Conservation (phyloP, 2,329 filamentous ascomycete species). For the Apiospora koreana region DNA sequence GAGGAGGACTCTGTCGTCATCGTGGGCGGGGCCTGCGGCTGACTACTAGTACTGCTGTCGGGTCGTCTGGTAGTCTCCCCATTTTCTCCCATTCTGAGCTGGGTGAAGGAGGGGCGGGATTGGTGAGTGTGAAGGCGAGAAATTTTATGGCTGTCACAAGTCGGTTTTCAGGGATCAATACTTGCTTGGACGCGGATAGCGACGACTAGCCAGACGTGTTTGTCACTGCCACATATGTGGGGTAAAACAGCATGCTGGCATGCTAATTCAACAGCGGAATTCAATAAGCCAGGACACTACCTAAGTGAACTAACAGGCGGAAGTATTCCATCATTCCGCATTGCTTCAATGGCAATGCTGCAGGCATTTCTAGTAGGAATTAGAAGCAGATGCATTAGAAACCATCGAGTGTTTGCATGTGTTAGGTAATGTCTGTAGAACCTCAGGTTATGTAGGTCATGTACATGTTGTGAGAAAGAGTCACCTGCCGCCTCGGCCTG, state of each 20-base stretch:
- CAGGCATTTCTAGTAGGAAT: neutral
- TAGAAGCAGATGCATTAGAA: neutral
- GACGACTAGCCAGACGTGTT: neutral
- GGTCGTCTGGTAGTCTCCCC: neutral
- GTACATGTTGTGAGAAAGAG: neutral
- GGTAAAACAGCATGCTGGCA: neutral
- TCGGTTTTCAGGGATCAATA: neutral
- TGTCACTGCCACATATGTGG: conserved; percentile 1
- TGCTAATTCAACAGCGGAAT: neutral
- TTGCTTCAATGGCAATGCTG: neutral
- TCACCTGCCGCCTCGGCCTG: neutral
- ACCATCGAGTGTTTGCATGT: neutral
- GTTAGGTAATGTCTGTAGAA: neutral
- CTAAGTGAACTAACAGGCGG: neutral
- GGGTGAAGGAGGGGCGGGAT: neutral
- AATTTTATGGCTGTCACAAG: neutral
- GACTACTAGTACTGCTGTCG: neutral
- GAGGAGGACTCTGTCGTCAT: neutral
- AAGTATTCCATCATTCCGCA: neutral
- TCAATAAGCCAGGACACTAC: neutral
- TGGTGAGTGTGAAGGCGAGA: neutral
- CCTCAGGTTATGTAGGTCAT: neutral
- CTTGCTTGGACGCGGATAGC: neutral
- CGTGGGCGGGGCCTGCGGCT: neutral
- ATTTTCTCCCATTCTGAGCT: neutral